A percentile compares a stretch with the other conserved stretches of the same genome.
Conservation (phyloP, 2,329 filamentous ascomycete genomes). For the Diaporthe ampelina region DNA sequence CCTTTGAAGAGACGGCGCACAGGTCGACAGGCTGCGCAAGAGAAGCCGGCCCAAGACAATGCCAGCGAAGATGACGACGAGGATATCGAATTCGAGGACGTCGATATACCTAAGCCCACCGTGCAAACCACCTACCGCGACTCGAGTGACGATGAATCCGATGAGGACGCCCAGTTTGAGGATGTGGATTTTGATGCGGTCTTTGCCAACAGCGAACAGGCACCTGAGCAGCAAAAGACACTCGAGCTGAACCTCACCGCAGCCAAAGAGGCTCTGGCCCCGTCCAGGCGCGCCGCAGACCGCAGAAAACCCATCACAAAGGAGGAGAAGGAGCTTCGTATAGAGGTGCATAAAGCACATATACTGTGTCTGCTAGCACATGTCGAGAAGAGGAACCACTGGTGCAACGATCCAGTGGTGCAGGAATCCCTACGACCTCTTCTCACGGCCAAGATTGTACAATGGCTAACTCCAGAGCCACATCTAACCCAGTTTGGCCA, state of each 20-base stretch:
- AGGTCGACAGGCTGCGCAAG: slow-evolving; percentile 47
- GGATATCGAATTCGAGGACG: slow-evolving; percentile 64
- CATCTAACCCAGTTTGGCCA: slow-evolving; percentile 80
- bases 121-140: slow-evolving; percentile 66
- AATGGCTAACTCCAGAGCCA: slow-evolving; percentile 77
- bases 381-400: slow-evolving; percentile 82
- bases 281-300: slow-evolving; percentile 52
- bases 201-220: slow-evolving; percentile 41
- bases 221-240: slow-evolving; percentile 50
- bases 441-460: slow-evolving; percentile 74
- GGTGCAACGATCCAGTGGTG: slow-evolving; percentile 84
- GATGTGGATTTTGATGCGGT: slow-evolving; percentile 60
- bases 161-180: slow-evolving; percentile 61
- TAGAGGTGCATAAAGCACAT: slow-evolving; percentile 89
- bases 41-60: slow-evolving; percentile 26
- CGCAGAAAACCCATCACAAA: slow-evolving; percentile 67
- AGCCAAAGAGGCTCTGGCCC: slow-evolving; percentile 54
- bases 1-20: slow-evolving; percentile 59
- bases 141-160: slow-evolving; percentile 60
- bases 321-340: slow-evolving; percentile 68
- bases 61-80: slow-evolving; percentile 55
- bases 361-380: slow-evolving; percentile 86
- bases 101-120: slow-evolving; percentile 60
- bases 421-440: slow-evolving; percentile 77
- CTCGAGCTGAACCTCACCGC: slow-evolving; percentile 68